These are phyloP conservation scores for Irpex lacteus DNA, from an alignment of 1,284 basidiomycete species.

Conservation along the genomic window DNA sequence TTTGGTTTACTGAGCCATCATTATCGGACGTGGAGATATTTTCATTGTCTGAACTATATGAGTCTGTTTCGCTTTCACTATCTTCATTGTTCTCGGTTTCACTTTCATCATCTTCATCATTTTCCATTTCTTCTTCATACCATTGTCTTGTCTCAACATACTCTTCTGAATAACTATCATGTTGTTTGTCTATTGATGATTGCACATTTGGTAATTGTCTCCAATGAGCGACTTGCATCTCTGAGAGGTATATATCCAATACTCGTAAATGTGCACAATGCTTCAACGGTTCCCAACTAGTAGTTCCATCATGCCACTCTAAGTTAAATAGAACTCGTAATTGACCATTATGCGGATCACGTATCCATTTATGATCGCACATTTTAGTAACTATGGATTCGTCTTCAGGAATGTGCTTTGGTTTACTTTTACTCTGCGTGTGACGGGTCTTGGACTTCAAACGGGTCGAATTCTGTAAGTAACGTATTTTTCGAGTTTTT, in stretches of 20 bases:
- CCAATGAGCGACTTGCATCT: background rate
- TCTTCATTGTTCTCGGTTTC: background rate
- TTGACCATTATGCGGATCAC: background rate
- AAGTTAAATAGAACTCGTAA: background rate
- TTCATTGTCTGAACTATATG: background rate
- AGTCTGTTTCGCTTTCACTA: background rate
- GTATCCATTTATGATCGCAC: background rate
- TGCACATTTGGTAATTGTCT: too few species aligned
- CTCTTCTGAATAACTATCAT: too few species aligned
- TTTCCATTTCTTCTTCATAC: background rate
- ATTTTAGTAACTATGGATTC: background rate
- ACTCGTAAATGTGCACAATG: background rate
- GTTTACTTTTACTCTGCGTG: background rate
- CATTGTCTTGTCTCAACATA: background rate
- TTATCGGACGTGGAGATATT: background rate
- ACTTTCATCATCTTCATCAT: background rate
- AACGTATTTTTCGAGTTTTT: too few species aligned
- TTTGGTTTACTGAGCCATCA: background rate
- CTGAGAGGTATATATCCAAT: background rate
- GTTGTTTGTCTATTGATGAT: too few species aligned
- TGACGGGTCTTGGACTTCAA: too few species aligned
- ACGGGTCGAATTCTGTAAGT: too few species aligned
- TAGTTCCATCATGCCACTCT: background rate
- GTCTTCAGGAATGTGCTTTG: background rate
- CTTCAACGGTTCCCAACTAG: background rate